Percentiles rank a stretch among this genome's conserved stretches.
Evolutionary conservation across 306 rosid genomes (phyloP).

Genomic region (Canavalia ensiformis): DNA sequence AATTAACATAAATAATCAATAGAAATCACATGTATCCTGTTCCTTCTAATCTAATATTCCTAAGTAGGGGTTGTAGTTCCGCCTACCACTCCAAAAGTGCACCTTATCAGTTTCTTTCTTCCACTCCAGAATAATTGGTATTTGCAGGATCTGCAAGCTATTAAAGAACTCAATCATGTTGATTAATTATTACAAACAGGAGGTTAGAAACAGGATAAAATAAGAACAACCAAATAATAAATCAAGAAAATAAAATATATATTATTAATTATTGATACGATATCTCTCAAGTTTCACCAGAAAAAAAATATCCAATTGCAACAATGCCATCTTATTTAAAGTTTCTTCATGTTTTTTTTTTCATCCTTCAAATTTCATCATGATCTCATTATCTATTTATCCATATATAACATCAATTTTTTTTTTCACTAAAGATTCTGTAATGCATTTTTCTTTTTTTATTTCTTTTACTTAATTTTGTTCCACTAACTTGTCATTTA

Average conservation of each 20-base stretch:
- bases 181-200: not conserved
- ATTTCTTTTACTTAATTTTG: too few species aligned
- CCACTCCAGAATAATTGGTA: not conserved
- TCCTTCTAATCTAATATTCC: not conserved
- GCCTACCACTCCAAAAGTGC: not conserved
- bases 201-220: not conserved
- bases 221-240: not conserved
- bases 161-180: constrained; percentile 2
- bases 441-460: too few species aligned
- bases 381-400: too few species aligned
- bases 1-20: not conserved
- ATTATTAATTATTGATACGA: not conserved
- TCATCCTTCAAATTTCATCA: too few species aligned
- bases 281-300: not conserved
- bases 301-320: not conserved
- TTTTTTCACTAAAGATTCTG: too few species aligned
- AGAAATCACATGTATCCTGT: not conserved
- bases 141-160: constrained; percentile 11
- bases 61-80: not conserved
- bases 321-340: too few species aligned
- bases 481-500: too few species aligned
- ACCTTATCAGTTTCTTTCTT: not conserved
- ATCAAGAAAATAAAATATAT: not conserved
- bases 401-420: too few species aligned
- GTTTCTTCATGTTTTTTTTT: too few species aligned